Conservation (phyloP, 441 rosid species). For the Arabidopsis lyrata region DNA sequence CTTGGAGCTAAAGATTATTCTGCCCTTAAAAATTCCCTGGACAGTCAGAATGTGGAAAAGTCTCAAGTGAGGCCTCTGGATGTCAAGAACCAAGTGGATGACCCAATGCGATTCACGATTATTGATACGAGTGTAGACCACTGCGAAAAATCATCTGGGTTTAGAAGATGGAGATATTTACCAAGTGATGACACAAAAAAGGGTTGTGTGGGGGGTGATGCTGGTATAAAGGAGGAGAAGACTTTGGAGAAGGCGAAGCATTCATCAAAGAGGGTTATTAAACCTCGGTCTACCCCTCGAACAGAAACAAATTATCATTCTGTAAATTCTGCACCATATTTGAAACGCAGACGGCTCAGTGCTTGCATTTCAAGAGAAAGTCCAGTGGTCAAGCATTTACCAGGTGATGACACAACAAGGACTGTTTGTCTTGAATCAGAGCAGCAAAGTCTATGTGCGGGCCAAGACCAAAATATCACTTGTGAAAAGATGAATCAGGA, state of each 20-base stretch:
- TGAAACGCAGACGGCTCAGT: slow-evolving; percentile 64
- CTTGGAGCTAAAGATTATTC: slow-evolving; percentile 38
- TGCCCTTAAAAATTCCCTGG: slow-evolving; percentile 34
- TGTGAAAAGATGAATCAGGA: slow-evolving; percentile 46
- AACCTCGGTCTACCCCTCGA: slow-evolving; percentile 55
- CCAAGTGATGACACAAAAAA: slow-evolving; percentile 40
- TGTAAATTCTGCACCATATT: slow-evolving; percentile 49
- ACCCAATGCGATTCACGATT: slow-evolving; percentile 51
- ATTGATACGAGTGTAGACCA: slow-evolving; percentile 65
- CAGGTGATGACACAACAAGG: slow-evolving; percentile 1
- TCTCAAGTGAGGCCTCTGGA: slow-evolving; percentile 38
- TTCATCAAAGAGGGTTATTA: slow-evolving; percentile 47
- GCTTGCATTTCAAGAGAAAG: slow-evolving; percentile 53
- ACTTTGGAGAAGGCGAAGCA: slow-evolving; percentile 41
- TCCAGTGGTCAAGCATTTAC: slow-evolving; percentile 26
- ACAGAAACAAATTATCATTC: slow-evolving; percentile 48
- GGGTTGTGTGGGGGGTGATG: slow-evolving; percentile 31
- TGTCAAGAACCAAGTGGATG: slow-evolving; percentile 40
- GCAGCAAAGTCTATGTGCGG: slow-evolving; percentile 36
- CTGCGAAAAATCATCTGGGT: slow-evolving; percentile 48
- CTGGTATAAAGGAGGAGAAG: slow-evolving; percentile 40
- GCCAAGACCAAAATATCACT: slow-evolving; percentile 35
- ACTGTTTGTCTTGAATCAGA: slow-evolving; percentile 37
- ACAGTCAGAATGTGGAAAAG: slow-evolving; percentile 40
- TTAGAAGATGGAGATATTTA: slow-evolving; percentile 56